Evolutionary conservation across 164 flowering plant species (phyloP), one percentile per base, ranked within the genome.

Genomic region (Liriodendron chinense): DNA sequence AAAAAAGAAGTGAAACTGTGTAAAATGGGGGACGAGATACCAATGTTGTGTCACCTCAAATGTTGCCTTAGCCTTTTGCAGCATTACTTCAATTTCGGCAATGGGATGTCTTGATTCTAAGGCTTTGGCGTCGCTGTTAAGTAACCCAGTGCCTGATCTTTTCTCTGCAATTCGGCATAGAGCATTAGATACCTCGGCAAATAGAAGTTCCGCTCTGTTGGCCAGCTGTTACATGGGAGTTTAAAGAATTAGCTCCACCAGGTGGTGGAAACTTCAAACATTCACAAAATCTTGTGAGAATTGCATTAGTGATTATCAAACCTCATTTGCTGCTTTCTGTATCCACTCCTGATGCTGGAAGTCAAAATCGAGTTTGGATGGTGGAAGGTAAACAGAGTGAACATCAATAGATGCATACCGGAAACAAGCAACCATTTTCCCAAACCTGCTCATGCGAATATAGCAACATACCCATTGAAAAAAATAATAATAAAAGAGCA

Each of bases 381-480:
- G 99, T 16, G 99, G 99, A 69, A 94, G 89, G 64, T 86, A 90
- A 24, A 96, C 98, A 12, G 97, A 90, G 74, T 89, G 93, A 83
- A 96, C 97, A 83, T 96, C 91, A 74, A 93, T 94, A 53, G 98
- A 90, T 72, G 98, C 98, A 88, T 94, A 96, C 48, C 93, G 96
- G 80, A 96, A 96, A 85, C 99, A 96, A 81, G 98, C 99, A 76
- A 94, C 97, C 98, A 92, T 96, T 74, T 83, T 90, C 23, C 98
- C 99, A 82, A 85, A 93, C 83, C 98, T 95, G 91, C 83, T 78
- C 34, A 76, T 24, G 48, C 57, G 62, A 47, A 21, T 76, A 69
- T 21, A 50, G 62, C 49, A 53, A 70, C 18, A 68, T 49, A 21
- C 6, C 13, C 14, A 14, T 65, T 24, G 13, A 9, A 24, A 65